phyloP scores from a whole-genome alignment of 495 filamentous ascomycete genomes.

The Tuber calosporum region DNA sequence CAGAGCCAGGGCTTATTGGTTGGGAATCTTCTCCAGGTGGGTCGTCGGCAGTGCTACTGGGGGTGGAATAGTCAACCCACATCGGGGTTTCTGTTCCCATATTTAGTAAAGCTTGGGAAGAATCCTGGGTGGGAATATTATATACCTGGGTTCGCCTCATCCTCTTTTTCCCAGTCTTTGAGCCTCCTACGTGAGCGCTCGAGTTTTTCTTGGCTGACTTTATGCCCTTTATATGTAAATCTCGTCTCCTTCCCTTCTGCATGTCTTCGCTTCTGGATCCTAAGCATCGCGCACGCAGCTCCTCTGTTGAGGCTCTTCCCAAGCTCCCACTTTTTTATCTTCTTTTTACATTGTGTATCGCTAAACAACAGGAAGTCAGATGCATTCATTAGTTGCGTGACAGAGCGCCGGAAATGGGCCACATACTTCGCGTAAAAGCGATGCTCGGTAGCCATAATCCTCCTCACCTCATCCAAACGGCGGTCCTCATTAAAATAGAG shows the following conservation, averaged over 20 bases:
- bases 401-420: background rate
- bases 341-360: slow-evolving; percentile 19
- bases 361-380: slow-evolving; percentile 9
- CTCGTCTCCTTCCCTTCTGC: slow-evolving; percentile 5
- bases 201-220: slow-evolving; percentile 11
- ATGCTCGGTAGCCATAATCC: slow-evolving; percentile 15
- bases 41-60: background rate
- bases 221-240: slow-evolving; percentile 15
- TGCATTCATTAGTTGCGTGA: background rate
- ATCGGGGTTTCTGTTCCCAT: background rate
- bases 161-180: background rate
- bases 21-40: background rate
- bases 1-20: background rate
- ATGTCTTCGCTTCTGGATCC: slow-evolving; percentile 4
- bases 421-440: slow-evolving; percentile 24
- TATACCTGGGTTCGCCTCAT: slow-evolving; percentile 2
- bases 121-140: background rate
- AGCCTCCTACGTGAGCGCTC: slow-evolving; percentile 12
- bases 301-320: slow-evolving; percentile 16
- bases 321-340: slow-evolving; percentile 14
- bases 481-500: slow-evolving; percentile 15
- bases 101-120: background rate
- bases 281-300: slow-evolving; percentile 13
- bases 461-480: slow-evolving; percentile 15
- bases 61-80: background rate